Conservation (phyloP, 2,329 filamentous ascomycete species). For the Thermothelomyces thermophilus region DNA sequence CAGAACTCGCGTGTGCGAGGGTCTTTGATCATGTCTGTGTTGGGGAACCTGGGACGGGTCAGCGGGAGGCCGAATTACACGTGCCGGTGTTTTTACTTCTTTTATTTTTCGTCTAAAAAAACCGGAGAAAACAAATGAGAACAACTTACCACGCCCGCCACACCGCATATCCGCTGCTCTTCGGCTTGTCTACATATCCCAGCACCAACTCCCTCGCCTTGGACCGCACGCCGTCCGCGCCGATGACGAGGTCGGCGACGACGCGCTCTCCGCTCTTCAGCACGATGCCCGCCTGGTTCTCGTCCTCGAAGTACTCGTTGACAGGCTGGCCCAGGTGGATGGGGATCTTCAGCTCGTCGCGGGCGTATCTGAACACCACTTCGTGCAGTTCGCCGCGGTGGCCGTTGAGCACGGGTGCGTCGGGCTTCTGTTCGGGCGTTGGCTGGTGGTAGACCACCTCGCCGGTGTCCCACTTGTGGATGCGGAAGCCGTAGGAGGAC, state of each 20-base stretch:
- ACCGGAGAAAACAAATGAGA: background rate
- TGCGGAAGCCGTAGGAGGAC: conserved; percentile 49
- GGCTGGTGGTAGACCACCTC: conserved; percentile 53
- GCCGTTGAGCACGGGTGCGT: conserved; percentile 52
- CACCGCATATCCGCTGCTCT: conserved; percentile 46
- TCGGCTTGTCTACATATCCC: conserved; percentile 45
- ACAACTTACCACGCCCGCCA: conserved; percentile 46
- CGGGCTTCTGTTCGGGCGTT: conserved; percentile 37
- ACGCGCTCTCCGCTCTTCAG: conserved; percentile 43
- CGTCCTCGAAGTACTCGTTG: conserved; percentile 49
- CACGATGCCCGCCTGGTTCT: conserved; percentile 43
- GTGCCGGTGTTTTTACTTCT: too few relatives aligned
- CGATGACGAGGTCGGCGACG: conserved; percentile 45
- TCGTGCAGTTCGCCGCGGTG: conserved; percentile 55
- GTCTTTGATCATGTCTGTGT: conserved; percentile 46
- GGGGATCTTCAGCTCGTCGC: conserved; percentile 46
- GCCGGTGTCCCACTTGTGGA: conserved; percentile 54
- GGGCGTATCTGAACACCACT: conserved; percentile 52
- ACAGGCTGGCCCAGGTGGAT: conserved; percentile 48
- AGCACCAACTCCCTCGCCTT: conserved; percentile 45
- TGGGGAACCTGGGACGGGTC: conserved; percentile 34
- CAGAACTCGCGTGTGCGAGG: conserved; percentile 48
- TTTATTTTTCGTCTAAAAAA: too few relatives aligned
- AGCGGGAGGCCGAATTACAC: too few relatives aligned
- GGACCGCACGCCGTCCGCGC: conserved; percentile 49